Conservation (phyloP, 2,329 filamentous ascomycete genomes). For the Truncatella angustata region DNA sequence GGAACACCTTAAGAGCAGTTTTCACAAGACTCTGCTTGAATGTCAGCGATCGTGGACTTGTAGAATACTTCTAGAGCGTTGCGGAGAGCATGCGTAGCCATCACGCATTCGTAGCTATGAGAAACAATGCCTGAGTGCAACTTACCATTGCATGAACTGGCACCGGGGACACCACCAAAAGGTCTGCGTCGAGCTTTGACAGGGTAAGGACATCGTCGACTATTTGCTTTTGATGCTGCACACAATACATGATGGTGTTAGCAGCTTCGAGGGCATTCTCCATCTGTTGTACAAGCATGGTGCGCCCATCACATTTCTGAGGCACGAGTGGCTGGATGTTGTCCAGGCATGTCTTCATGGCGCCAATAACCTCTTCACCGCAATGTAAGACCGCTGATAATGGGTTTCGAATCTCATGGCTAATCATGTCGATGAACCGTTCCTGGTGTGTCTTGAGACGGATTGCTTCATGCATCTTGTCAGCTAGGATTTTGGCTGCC, state of each 20-base stretch:
- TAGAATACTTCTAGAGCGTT: too few species aligned
- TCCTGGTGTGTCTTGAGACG: constrained; percentile 25
- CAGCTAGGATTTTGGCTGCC: constrained; percentile 21
- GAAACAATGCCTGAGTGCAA: too few species aligned
- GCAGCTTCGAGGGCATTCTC: constrained; percentile 67
- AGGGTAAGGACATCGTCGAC: constrained; percentile 74
- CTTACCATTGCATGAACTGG: constrained; percentile 60
- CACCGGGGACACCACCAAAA: constrained; percentile 70
- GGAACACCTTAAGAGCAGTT: constrained; percentile 73
- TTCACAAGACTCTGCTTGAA: constrained; percentile 50
- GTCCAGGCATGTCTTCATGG: constrained; percentile 17
- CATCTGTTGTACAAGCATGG: constrained; percentile 27
- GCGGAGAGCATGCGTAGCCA: too few species aligned
- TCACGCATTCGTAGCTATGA: too few species aligned
- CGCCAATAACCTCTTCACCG: constrained; percentile 25
- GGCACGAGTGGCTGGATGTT: constrained; percentile 8
- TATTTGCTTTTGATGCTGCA: constrained; percentile 76
- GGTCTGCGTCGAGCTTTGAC: constrained; percentile 73
- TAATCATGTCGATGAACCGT: constrained; percentile 29
- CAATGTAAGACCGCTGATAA: constrained; percentile 26
- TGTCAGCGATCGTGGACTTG: background rate
- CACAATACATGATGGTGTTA: constrained; percentile 74
- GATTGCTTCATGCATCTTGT: constrained; percentile 27
- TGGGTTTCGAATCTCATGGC: constrained; percentile 28
- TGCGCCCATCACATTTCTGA: background rate